These are phyloP conservation scores for Cucumis hystrix DNA, from an alignment of 306 rosid species.

Conservation along the genomic window DNA sequence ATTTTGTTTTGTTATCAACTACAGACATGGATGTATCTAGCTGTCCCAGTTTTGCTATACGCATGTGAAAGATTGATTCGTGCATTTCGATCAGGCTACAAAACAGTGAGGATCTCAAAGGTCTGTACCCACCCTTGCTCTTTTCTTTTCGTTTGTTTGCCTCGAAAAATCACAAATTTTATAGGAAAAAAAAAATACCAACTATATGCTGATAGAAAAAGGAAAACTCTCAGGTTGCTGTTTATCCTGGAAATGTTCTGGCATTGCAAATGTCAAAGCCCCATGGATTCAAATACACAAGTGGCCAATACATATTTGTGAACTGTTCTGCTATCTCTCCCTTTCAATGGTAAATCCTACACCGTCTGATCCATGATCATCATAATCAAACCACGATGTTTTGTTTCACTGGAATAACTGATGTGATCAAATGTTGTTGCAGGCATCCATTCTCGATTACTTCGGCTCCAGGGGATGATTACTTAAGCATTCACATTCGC, in stretches of 20 bases:
- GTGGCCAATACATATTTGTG: conserved; percentile 77
- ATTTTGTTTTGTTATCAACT: not conserved
- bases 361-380: not conserved
- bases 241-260: conserved; percentile 89
- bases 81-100: conserved; percentile 61
- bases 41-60: conserved; percentile 56
- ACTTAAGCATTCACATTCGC: conserved; percentile 71
- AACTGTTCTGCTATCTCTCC: conserved; percentile 72
- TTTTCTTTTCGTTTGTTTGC: not conserved
- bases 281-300: conserved; percentile 65
- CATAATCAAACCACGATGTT: not conserved
- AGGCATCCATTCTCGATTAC: conserved; percentile 95
- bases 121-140: conserved; percentile 11
- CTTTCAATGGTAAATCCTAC: conserved; percentile 56
- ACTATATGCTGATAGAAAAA: not conserved
- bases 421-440: not conserved
- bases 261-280: conserved; percentile 78
- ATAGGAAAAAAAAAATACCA: not conserved
- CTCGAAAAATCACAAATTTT: not conserved
- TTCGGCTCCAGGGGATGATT: conserved; percentile 82
- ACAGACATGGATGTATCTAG: conserved; percentile 90
- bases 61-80: conserved; percentile 79
- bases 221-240: conserved; percentile 44
- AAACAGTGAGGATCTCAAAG: conserved; percentile 57
- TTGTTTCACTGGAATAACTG: not conserved